Conservation (phyloP, 257 asterid species). For the Osmanthus fragrans region DNA sequence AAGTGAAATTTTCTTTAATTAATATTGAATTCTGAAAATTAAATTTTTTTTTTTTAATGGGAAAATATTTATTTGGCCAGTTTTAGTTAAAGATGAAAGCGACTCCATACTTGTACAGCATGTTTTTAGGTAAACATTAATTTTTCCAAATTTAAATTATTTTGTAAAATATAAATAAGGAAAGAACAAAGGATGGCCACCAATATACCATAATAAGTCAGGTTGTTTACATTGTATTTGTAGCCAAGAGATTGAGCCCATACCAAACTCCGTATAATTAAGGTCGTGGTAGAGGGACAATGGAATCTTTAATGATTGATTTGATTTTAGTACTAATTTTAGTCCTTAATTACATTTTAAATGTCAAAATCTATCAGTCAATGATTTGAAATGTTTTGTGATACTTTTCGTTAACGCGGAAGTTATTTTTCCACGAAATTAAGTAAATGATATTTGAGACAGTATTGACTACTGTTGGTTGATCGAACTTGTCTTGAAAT, state of each 20-base stretch:
- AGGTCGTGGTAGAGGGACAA: not conserved
- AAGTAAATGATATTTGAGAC: no score
- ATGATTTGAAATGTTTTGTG: no score
- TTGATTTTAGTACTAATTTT: not conserved
- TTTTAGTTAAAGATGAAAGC: slow-evolving; percentile 11
- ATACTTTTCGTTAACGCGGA: no score
- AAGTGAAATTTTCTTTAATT: not conserved
- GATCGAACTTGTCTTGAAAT: no score
- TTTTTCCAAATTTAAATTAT: not conserved
- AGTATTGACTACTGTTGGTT: no score
- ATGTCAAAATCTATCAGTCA: no score
- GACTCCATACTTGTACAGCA: slow-evolving; percentile 18
- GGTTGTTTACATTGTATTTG: not conserved
- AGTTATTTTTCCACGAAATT: no score
- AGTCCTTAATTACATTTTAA: not conserved
- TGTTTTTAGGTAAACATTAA: not conserved
- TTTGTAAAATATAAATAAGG: not conserved
- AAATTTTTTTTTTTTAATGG: not conserved
- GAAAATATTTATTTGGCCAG: slow-evolving; percentile 17
- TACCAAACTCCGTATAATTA: not conserved
- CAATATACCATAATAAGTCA: not conserved
- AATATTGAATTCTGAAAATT: not conserved
- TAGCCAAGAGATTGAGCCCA: not conserved
- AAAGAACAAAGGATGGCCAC: not conserved
- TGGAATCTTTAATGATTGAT: not conserved